Percentiles rank a stretch among this genome's conserved stretches.
phyloP scores from a whole-genome alignment of 2,329 filamentous ascomycete genomes.

The Colletotrichum liaoningense region DNA sequence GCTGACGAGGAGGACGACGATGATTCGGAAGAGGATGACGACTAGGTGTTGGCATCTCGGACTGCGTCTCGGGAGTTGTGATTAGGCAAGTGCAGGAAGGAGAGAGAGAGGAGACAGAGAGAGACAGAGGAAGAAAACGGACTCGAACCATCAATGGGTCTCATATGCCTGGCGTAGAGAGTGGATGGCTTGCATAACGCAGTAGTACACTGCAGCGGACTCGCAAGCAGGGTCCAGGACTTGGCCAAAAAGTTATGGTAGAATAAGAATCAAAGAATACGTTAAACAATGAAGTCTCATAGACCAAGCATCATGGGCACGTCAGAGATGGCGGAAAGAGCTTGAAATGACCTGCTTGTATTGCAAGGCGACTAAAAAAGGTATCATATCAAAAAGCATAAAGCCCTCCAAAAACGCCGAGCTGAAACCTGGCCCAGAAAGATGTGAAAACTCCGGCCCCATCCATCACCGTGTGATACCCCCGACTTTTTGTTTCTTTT shows the following conservation, averaged over 20 bases:
- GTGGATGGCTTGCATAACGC: neutral
- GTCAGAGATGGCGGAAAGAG: neutral
- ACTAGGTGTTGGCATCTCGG: conserved; percentile 31
- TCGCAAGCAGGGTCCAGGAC: neutral
- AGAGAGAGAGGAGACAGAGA: neutral
- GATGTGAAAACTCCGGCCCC: neutral
- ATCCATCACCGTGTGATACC: neutral
- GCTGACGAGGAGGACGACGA: conserved; percentile 79
- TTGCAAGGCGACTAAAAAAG: conserved; percentile 24
- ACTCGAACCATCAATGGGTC: neutral
- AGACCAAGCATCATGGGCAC: too few relatives aligned
- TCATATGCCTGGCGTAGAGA: neutral
- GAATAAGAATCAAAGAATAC: neutral
- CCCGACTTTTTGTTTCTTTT: neutral
- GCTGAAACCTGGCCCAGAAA: conserved; percentile 1
- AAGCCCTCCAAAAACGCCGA: conserved; percentile 22
- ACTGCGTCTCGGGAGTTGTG: neutral
- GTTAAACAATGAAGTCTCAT: neutral
- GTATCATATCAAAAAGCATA: conserved; percentile 32
- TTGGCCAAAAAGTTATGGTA: neutral
- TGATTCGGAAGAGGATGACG: conserved; percentile 54
- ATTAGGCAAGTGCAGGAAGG: too few relatives aligned
- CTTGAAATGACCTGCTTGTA: neutral
- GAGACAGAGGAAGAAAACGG: neutral
- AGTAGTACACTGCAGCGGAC: neutral